Percentiles rank a stretch among this genome's conserved stretches.
Conservation (phyloP, 2,329 filamentous ascomycete species). For the Microdochium trichocladiopsis region DNA sequence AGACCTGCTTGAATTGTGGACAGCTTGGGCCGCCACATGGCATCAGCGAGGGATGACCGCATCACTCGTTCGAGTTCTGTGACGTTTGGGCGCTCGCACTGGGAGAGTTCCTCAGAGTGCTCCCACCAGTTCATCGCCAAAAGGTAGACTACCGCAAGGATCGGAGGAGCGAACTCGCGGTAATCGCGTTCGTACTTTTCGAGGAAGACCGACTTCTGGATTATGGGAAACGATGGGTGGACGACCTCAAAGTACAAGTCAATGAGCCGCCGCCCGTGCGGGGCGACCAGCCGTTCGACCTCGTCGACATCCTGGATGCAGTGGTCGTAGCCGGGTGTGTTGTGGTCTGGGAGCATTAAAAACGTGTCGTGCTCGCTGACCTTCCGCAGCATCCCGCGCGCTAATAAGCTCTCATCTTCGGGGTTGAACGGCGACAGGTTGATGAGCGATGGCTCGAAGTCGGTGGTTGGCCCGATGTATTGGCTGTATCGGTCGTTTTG, state of each 20-base stretch:
- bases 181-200: constrained; percentile 70
- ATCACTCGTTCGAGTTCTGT: constrained; percentile 67
- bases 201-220: constrained; percentile 74
- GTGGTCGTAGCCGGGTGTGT: constrained; percentile 66
- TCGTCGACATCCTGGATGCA: constrained; percentile 60
- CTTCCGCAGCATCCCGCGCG: constrained; percentile 62
- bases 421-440: constrained; percentile 74
- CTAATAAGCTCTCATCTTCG: constrained; percentile 71
- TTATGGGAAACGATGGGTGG: constrained; percentile 74
- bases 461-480: constrained; percentile 76
- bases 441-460: constrained; percentile 78
- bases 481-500: constrained; percentile 74
- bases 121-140: constrained; percentile 87
- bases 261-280: constrained; percentile 69
- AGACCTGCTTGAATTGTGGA: constrained; percentile 74
- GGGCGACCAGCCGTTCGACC: constrained; percentile 69
- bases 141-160: constrained; percentile 77
- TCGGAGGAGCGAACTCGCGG: constrained; percentile 66
- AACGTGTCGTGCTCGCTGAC: constrained; percentile 75
- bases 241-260: constrained; percentile 77
- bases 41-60: constrained; percentile 64
- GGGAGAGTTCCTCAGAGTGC: constrained; percentile 58
- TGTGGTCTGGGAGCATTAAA: constrained; percentile 68
- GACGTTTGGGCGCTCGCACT: constrained; percentile 63
- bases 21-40: constrained; percentile 75